Base-by-base conservation (phyloP, 2,329 filamentous ascomycete species). In the Ceratocystis destructans region DNA sequence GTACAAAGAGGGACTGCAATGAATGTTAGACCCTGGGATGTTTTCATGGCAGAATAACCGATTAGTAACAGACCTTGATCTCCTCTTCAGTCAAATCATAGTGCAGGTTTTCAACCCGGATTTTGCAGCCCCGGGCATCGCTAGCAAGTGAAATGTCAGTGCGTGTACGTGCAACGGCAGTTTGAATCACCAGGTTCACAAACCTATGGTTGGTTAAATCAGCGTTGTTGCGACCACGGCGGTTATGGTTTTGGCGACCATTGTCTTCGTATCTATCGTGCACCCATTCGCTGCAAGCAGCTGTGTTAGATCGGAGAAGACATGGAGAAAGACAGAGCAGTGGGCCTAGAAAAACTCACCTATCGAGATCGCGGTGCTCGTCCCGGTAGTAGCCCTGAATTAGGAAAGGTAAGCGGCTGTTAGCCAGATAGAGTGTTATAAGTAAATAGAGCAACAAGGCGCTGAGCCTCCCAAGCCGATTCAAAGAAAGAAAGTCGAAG, bases 71-170 rank as follows among this genome's bases (percentile, higher is more conserved):
- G 77, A 95, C 90, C 72, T 88, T 83, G 65, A 96, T 81, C 73
- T 96, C 92, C 46, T 87, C 86, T 75, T 93, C 85, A 12, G 88
- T 92, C 69, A 96, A 81, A 68, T 96, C 92, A 75, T 96, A 96
- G 75, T 96, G 92, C 67, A 96, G 79, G 74, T 96, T 96, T 69
- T 95, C 90, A 69, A 96, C 87, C 70, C 87, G 87, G 70, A 96
- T 76, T 76, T 90, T 93, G 59, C 86, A 80, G 71, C 86, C 85
- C 66, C 77, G 77, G 37, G 77, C 73, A 45, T 82, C 79, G 72
- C 83, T 83, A 70, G 12, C 22, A 59, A 6, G 17, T 55, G 20
- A 6, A 44, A 59, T 31, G 7, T 67, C 53, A 62, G 62, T 7
- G 20, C 20, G 2, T 17, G 15, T 7, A 33, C 28, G 1, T 17